Conservation (phyloP, 192 early-diverging fungal genomes). For the Chytriomyces confervae region DNA sequence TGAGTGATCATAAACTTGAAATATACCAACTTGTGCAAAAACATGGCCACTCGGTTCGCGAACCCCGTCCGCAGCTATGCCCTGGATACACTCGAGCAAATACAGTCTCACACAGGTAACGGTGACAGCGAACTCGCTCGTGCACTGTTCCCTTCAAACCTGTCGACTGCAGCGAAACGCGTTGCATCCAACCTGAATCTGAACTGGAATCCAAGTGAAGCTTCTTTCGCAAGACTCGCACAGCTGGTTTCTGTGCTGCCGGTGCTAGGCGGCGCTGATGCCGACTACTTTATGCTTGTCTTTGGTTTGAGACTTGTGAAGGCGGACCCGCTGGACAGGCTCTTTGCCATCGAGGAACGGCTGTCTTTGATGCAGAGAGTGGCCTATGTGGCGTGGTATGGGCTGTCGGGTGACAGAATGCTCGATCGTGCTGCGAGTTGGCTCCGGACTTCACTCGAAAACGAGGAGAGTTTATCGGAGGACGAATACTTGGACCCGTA, state of each 20-base stretch:
- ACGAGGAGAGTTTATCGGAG: not conserved
- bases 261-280: not conserved
- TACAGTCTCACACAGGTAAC: too few relatives aligned
- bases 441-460: not conserved
- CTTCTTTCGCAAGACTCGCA: not conserved
- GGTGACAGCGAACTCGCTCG: too few relatives aligned
- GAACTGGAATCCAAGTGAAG: too few relatives aligned
- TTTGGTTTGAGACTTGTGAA: not conserved
- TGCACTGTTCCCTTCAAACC: too few relatives aligned
- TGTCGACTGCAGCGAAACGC: too few relatives aligned
- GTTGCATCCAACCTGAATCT: too few relatives aligned
- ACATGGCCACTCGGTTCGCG: too few relatives aligned
- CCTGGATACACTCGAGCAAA: too few relatives aligned
- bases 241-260: not conserved
- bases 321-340: not conserved
- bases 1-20: too few relatives aligned
- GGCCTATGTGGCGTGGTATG: not conserved
- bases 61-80: too few relatives aligned
- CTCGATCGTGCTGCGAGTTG: not conserved
- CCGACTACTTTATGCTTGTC: slow-evolving; percentile 11
- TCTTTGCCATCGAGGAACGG: not conserved
- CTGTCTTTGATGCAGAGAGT: not conserved
- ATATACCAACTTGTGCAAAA: too few relatives aligned
- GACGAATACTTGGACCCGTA: not conserved
- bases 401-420: not conserved